Conservation (phyloP, 192 early-diverging fungal genomes). For the Entomortierella chlamydospora region DNA sequence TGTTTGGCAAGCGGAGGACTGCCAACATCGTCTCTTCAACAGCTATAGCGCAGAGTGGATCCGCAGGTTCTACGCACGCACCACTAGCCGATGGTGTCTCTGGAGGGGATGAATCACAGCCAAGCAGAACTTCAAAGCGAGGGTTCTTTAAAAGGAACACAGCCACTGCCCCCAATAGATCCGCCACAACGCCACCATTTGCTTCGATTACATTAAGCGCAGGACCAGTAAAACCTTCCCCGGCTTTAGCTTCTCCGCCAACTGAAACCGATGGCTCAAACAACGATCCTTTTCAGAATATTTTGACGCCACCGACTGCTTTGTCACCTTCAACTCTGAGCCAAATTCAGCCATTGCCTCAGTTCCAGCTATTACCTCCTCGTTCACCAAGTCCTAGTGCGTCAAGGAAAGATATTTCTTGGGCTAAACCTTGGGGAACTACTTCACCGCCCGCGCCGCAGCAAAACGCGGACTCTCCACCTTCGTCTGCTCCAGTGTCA, state of each 20-base stretch:
- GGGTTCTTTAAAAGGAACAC: constrained; percentile 36
- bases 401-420: constrained; percentile 2
- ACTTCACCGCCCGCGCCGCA: neutral
- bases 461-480: neutral
- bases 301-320: neutral
- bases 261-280: neutral
- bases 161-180: constrained; percentile 8
- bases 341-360: constrained; percentile 20
- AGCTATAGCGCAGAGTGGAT: neutral
- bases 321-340: neutral
- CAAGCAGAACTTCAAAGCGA: constrained; percentile 18
- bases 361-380: constrained; percentile 13
- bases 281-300: neutral
- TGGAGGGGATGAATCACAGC: constrained; percentile 13
- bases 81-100: neutral
- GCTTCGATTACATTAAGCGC: neutral
- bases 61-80: neutral
- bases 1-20: constrained; percentile 30
- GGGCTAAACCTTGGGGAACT: neutral
- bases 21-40: neutral
- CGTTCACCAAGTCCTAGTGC: constrained; percentile 34
- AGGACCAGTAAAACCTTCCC: neutral
- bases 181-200: constrained; percentile 7
- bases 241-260: constrained; percentile 4
- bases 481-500: neutral